Evolutionary conservation across 192 early-diverging fungal species (phyloP).

Genomic region (Piromyces finnis): DNA sequence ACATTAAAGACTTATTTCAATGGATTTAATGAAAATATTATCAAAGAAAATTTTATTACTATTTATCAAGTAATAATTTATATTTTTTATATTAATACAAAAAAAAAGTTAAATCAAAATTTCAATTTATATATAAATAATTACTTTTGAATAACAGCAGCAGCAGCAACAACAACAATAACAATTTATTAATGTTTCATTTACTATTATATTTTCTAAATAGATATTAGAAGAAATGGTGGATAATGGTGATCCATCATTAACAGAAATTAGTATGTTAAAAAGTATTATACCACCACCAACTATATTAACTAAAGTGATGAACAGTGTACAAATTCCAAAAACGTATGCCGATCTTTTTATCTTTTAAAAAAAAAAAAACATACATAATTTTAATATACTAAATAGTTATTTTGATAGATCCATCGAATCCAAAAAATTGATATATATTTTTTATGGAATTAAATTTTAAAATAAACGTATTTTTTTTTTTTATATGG

Average conservation of each 20-base stretch:
- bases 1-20: slow-evolving; percentile 40
- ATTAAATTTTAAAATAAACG: no score
- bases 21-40: slow-evolving; percentile 53
- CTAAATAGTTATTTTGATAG: no score
- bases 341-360: background rate
- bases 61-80: slow-evolving; percentile 51
- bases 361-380: no score
- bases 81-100: background rate
- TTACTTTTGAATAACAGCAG: no score
- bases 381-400: no score
- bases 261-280: slow-evolving; percentile 70
- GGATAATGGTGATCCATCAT: slow-evolving; percentile 74
- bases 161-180: no score
- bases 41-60: slow-evolving; percentile 85
- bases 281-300: slow-evolving; percentile 75
- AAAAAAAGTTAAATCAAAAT: background rate
- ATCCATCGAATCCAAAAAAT: no score
- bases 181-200: no score
- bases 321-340: slow-evolving; percentile 54
- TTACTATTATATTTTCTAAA: background rate
- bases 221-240: slow-evolving; percentile 85
- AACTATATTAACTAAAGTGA: slow-evolving; percentile 65
- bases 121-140: no score
- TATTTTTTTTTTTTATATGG: no score
- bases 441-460: no score